A percentile compares a stretch with the other conserved stretches of the same genome.
These are phyloP conservation scores for Dothideomycetes sp. DNA, from an alignment of 2,329 filamentous ascomycete species.

Conservation along the genomic window DNA sequence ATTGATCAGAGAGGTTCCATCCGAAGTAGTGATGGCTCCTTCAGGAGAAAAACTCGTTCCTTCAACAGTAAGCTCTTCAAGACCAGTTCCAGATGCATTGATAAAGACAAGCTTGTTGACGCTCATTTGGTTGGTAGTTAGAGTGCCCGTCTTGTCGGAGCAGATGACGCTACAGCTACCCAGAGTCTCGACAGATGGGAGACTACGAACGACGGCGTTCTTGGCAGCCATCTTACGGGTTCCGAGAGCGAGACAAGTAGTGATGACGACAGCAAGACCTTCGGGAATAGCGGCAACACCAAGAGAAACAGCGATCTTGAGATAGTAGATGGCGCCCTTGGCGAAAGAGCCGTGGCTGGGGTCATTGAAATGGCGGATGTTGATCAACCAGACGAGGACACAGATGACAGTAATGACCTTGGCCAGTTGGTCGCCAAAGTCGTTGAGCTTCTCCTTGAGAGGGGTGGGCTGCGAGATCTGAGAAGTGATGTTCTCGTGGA, in stretches of 20 bases:
- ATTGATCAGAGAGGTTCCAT: conserved; percentile 60
- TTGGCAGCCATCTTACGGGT: conserved; percentile 98
- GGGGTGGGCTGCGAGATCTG: conserved; percentile 97
- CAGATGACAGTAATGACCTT: conserved; percentile 99
- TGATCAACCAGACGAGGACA: conserved; percentile 94
- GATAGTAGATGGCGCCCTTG: conserved; percentile 97
- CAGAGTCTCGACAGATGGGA: conserved; percentile 94
- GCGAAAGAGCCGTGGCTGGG: conserved; percentile 80
- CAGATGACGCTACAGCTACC: conserved; percentile 99
- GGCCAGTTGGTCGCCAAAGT: conserved; percentile 90
- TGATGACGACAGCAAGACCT: conserved; percentile 95
- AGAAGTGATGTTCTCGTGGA: conserved; percentile 95
- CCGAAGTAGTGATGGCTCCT: conserved; percentile 56
- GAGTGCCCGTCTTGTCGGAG: conserved; percentile 96
- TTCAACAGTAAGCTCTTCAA: conserved; percentile 82
- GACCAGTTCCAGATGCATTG: conserved; percentile 58
- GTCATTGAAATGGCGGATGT: conserved; percentile 94
- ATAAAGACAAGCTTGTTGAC: conserved; percentile 88
- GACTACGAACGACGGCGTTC: conserved; percentile 90
- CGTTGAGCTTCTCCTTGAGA: conserved; percentile 96
- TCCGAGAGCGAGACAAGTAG: conserved; percentile 91
- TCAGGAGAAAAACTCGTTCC: conserved; percentile 86
- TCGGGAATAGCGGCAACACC: conserved; percentile 97
- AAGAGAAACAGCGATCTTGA: conserved; percentile 97
- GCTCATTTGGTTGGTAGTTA: conserved; percentile 99